These are phyloP conservation scores for Saksenaea oblongispora DNA, from an alignment of 371 early-diverging fungal species.

Conservation along the genomic window DNA sequence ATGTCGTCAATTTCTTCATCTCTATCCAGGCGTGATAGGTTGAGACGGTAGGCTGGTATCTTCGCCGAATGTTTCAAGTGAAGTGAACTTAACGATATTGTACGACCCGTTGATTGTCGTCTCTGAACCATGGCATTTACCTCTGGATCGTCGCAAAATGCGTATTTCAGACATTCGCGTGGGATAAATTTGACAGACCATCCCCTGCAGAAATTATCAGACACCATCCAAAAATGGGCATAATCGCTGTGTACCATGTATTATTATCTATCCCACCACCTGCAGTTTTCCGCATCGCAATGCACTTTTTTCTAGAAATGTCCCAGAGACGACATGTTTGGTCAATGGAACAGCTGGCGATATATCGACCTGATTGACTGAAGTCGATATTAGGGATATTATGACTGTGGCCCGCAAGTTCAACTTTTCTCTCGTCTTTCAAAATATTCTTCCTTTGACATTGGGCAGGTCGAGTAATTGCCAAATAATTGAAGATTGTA, in stretches of 20 bases:
- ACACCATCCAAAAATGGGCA: neutral
- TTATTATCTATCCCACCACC: conserved; percentile 12
- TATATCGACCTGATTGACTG: conserved; percentile 48
- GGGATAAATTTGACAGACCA: conserved; percentile 52
- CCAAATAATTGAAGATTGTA: conserved; percentile 47
- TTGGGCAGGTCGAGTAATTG: conserved; percentile 8
- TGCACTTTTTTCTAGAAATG: conserved; percentile 23
- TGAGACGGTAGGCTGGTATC: conserved; percentile 30
- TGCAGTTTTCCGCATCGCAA: conserved; percentile 17
- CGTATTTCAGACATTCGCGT: conserved; percentile 29
- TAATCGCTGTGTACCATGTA: conserved; percentile 20
- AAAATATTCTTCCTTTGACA: conserved; percentile 18
- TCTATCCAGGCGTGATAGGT: conserved; percentile 10
- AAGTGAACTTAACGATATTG: conserved; percentile 20
- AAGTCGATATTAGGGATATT: conserved; percentile 69
- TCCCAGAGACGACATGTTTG: conserved; percentile 53
- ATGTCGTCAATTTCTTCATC: neutral
- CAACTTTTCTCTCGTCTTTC: conserved; percentile 11
- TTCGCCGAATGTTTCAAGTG: conserved; percentile 35
- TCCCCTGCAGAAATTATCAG: conserved; percentile 25
- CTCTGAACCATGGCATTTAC: conserved; percentile 12
- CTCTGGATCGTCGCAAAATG: conserved; percentile 20
- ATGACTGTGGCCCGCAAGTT: conserved; percentile 55
- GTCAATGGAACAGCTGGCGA: conserved; percentile 65
- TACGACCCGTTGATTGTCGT: conserved; percentile 17